Conservation (phyloP, 305 asterid species). For the Solanum chacoense region DNA sequence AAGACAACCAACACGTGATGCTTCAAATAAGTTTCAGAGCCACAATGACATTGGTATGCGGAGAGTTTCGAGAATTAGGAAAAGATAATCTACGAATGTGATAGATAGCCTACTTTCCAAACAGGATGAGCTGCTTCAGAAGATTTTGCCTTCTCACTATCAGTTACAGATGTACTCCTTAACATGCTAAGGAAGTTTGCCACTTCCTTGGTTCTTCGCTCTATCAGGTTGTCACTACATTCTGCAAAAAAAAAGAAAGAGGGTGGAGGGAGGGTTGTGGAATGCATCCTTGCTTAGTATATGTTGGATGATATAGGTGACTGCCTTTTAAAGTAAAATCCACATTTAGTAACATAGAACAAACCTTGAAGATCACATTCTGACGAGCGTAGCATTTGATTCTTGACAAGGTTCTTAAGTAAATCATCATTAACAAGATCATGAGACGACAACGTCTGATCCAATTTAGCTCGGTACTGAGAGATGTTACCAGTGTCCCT, state of each 20-base stretch:
- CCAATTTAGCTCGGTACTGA: slow-evolving; percentile 51
- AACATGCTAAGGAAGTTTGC: slow-evolving; percentile 59
- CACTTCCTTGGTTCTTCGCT: slow-evolving; percentile 56
- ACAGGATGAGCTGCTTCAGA: slow-evolving; percentile 29
- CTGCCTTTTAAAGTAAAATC: not conserved
- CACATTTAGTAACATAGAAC: not conserved
- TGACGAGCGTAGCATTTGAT: slow-evolving; percentile 46
- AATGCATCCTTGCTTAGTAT: not conserved
- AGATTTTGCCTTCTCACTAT: not conserved
- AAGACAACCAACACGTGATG: not conserved
- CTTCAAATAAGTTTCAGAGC: not conserved
- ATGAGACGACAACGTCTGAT: slow-evolving; percentile 47
- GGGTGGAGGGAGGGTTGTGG: not conserved
- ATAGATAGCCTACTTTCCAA: slow-evolving; percentile 60
- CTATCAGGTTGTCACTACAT: slow-evolving; percentile 31
- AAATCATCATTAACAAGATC: slow-evolving; percentile 38
- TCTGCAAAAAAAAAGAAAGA: slow-evolving; percentile 20
- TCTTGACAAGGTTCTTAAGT: slow-evolving; percentile 48
- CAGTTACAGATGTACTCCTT: slow-evolving; percentile 53
- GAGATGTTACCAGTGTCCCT: slow-evolving; percentile 33
- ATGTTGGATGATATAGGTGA: not conserved
- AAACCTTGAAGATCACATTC: slow-evolving; percentile 31
- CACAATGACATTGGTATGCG: not conserved
- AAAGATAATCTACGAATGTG: not conserved
- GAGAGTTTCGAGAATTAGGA: not conserved